Percentiles rank a stretch among this genome's conserved stretches.
phyloP scores from a whole-genome alignment of 495 filamentous ascomycete genomes.

The Baudoinia panamericana region DNA sequence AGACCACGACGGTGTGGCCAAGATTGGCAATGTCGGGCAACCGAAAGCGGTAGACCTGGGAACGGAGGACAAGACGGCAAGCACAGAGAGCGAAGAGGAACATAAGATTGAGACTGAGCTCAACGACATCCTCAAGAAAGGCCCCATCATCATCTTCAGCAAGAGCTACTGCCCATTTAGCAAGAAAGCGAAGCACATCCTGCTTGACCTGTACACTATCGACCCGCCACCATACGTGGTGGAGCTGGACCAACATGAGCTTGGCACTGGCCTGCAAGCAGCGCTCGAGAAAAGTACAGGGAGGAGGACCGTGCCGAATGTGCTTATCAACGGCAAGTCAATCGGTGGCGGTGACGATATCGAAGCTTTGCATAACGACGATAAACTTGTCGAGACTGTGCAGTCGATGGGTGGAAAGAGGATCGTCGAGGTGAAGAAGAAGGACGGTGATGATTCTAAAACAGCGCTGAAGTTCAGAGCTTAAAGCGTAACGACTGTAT shows the following conservation, averaged over 20 bases:
- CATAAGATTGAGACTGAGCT: constrained; percentile 48
- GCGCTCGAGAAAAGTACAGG: constrained; percentile 59
- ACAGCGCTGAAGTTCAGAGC: constrained; percentile 9
- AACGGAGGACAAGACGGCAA: constrained; percentile 6
- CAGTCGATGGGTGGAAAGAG: constrained; percentile 59
- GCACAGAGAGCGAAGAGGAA: constrained; percentile 41
- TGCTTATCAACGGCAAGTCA: constrained; percentile 74
- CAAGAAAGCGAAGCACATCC: constrained; percentile 61
- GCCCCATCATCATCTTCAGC: constrained; percentile 87
- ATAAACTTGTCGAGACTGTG: constrained; percentile 57
- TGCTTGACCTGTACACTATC: constrained; percentile 72
- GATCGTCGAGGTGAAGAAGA: constrained; percentile 31
- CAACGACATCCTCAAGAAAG: constrained; percentile 62
- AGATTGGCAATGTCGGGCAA: constrained; percentile 22
- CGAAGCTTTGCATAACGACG: constrained; percentile 53
- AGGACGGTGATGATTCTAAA: constrained; percentile 8
- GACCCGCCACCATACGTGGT: constrained; percentile 73
- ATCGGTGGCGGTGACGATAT: constrained; percentile 89
- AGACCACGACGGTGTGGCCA: constrained; percentile 27
- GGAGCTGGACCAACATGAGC: constrained; percentile 71
- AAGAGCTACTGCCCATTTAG: constrained; percentile 87
- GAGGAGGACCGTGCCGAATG: constrained; percentile 77
- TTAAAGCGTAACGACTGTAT: neutral
- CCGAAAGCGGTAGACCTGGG: no score
- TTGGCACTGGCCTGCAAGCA: constrained; percentile 58